Conservation (phyloP, 257 asterid species). For the Striga asiatica region DNA sequence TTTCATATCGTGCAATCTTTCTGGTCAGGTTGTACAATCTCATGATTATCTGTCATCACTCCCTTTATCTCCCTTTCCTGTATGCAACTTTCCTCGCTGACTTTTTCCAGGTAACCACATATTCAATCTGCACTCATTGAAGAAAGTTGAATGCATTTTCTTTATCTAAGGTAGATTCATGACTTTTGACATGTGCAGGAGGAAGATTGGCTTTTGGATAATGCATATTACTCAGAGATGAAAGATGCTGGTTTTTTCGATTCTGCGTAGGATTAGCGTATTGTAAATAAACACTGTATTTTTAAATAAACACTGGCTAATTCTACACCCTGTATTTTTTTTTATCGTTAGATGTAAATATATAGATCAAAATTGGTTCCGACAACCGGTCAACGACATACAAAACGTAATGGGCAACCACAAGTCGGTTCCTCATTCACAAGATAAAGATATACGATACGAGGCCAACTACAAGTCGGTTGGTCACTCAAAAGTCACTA, state of each 20-base stretch:
- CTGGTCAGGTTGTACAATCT: slow-evolving; percentile 64
- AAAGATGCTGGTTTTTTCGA: slow-evolving; percentile 87
- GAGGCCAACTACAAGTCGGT: too few species aligned
- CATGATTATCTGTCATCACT: slow-evolving; percentile 44
- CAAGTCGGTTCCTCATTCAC: too few species aligned
- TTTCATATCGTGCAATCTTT: slow-evolving; percentile 4
- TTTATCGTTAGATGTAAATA: too few species aligned
- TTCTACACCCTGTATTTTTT: slow-evolving; percentile 16
- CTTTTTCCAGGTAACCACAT: slow-evolving; percentile 62
- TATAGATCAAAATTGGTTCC: too few species aligned
- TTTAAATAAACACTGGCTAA: slow-evolving; percentile 8
- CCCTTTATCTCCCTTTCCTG: slow-evolving; percentile 68
- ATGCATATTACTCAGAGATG: slow-evolving; percentile 86
- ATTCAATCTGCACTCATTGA: background rate
- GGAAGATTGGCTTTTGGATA: slow-evolving; percentile 87
- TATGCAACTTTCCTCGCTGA: slow-evolving; percentile 60
- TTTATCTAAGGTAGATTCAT: background rate
- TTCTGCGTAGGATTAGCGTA: slow-evolving; percentile 56
- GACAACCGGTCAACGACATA: too few species aligned
- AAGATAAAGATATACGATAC: too few species aligned
- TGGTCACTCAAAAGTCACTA: too few species aligned
- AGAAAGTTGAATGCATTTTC: background rate
- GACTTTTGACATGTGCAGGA: slow-evolving; percentile 35
- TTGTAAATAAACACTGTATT: slow-evolving; percentile 28
- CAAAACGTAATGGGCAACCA: too few species aligned